Conservation (phyloP, 768 basidiomycete genomes). For the Pisolithus sp. region DNA sequence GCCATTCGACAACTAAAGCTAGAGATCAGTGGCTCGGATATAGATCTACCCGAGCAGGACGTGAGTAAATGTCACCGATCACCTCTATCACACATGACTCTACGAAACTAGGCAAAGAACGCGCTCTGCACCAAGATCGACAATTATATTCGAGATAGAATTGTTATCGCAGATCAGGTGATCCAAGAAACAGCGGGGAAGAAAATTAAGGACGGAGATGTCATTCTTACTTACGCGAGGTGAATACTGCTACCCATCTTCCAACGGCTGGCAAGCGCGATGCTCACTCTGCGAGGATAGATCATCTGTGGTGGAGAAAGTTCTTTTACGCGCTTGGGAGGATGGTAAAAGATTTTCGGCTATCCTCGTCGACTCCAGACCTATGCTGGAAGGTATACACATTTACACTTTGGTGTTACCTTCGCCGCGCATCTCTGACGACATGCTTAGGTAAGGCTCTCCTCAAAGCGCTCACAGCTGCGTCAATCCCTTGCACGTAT, state of each 20-base stretch:
- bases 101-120: slow-evolving; percentile 69
- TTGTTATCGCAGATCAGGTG: slow-evolving; percentile 88
- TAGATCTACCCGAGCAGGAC: slow-evolving; percentile 92
- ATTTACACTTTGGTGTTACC: neutral
- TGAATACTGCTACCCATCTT: slow-evolving; percentile 25
- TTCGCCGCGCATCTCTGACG: neutral
- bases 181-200: slow-evolving; percentile 83
- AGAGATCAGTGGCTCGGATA: slow-evolving; percentile 88
- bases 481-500: slow-evolving; percentile 81
- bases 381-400: slow-evolving; percentile 75
- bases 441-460: slow-evolving; percentile 63
- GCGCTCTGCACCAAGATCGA: slow-evolving; percentile 80
- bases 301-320: slow-evolving; percentile 92
- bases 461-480: slow-evolving; percentile 59
- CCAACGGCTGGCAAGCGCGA: neutral
- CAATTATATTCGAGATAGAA: slow-evolving; percentile 89
- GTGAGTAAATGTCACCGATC: slow-evolving; percentile 39
- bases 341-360: slow-evolving; percentile 80
- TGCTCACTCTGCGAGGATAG: slow-evolving; percentile 33
- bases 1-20: slow-evolving; percentile 91
- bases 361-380: slow-evolving; percentile 91
- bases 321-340: slow-evolving; percentile 69
- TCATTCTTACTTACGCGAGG: slow-evolving; percentile 91
- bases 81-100: neutral
- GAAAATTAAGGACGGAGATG: slow-evolving; percentile 93